These are phyloP conservation scores for Circinella minor DNA, from an alignment of 371 early-diverging fungal genomes.

Conservation along the genomic window DNA sequence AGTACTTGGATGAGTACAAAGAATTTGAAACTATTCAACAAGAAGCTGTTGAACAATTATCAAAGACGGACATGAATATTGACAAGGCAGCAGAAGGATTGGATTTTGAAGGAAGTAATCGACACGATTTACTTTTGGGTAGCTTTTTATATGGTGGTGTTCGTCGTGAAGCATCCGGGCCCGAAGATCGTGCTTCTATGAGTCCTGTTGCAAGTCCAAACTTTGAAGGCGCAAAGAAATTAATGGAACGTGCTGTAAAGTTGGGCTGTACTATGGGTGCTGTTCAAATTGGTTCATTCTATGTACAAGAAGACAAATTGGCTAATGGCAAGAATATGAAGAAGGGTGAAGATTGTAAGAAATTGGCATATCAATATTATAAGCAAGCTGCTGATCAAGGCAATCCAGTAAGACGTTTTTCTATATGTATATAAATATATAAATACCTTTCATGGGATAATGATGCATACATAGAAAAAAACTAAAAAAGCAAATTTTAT, in stretches of 20 bases:
- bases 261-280: constrained; percentile 63
- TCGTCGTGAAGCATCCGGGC: constrained; percentile 45
- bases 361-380: constrained; percentile 54
- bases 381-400: constrained; percentile 55
- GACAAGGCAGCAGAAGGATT: constrained; percentile 56
- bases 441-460: no score
- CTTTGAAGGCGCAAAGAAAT: constrained; percentile 58
- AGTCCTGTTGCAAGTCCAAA: constrained; percentile 62
- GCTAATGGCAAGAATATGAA: constrained; percentile 55
- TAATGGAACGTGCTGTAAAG: constrained; percentile 59
- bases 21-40: constrained; percentile 57
- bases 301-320: constrained; percentile 59
- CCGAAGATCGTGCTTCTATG: constrained; percentile 46
- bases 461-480: no score
- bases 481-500: background rate
- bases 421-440: no score
- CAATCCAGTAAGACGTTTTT: constrained; percentile 51
- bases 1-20: constrained; percentile 52
- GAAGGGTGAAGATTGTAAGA: constrained; percentile 55
- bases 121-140: constrained; percentile 56
- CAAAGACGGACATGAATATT: constrained; percentile 56
- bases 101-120: constrained; percentile 31
- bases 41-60: constrained; percentile 55
- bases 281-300: constrained; percentile 63
- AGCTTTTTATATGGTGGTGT: constrained; percentile 63